Percentiles rank a stretch among this genome's conserved stretches.
Conservation (phyloP, 129 eudicot genomes). For the Pittosporum tobira region DNA sequence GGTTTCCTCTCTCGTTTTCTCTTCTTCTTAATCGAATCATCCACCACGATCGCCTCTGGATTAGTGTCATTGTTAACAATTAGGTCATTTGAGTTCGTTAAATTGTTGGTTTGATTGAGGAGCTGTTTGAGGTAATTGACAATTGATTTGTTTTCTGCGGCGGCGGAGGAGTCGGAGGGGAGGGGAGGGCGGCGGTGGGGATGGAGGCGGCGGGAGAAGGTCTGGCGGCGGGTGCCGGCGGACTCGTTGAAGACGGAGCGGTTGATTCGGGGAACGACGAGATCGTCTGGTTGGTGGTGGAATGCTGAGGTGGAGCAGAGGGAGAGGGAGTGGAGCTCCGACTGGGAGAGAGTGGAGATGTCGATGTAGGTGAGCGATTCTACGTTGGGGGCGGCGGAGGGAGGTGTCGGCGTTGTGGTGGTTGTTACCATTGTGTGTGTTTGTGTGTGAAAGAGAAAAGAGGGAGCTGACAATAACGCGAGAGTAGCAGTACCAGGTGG, state of each 20-base stretch:
- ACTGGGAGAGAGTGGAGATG: constrained; percentile 31
- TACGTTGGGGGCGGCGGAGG: constrained; percentile 1
- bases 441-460: not conserved
- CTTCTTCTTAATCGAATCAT: constrained; percentile 10
- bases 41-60: constrained; percentile 11
- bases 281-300: constrained; percentile 20
- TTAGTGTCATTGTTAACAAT: not conserved
- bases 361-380: constrained; percentile 30
- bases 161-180: constrained; percentile 7
- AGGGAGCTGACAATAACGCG: not conserved
- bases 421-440: constrained; percentile 12
- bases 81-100: not conserved
- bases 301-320: constrained; percentile 23
- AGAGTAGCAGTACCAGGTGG: not conserved
- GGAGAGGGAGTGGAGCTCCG: constrained; percentile 46
- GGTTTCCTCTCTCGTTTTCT: constrained; percentile 16
- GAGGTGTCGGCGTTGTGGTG: constrained; percentile 1
- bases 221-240: constrained; percentile 39
- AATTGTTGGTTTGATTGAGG: constrained; percentile 9
- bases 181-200: constrained; percentile 22
- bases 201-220: constrained; percentile 22
- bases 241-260: constrained; percentile 37
- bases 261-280: constrained; percentile 24
- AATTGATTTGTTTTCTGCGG: constrained; percentile 23
- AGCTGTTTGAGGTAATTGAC: constrained; percentile 30